Conservation (phyloP, 1,139 yeast genomes). For the Geotrichum carabidarum region DNA sequence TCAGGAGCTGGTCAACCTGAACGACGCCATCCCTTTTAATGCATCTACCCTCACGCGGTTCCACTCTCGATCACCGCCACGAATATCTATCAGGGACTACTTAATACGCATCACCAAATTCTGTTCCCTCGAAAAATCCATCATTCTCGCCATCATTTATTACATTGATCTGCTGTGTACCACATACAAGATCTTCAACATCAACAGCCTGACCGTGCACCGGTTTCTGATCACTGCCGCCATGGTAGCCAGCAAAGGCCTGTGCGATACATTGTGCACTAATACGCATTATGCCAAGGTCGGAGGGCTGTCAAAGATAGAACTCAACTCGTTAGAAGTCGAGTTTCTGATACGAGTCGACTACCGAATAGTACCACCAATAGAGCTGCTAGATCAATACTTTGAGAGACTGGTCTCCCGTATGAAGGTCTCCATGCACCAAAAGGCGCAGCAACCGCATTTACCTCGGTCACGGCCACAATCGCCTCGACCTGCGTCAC, state of each 20-base stretch:
- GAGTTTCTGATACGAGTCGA: slow-evolving; percentile 79
- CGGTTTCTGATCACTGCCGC: slow-evolving; percentile 87
- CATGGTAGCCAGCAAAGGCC: slow-evolving; percentile 83
- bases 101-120: slow-evolving; percentile 72
- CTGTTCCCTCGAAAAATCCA: slow-evolving; percentile 78
- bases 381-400: slow-evolving; percentile 37
- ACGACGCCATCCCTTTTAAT: slow-evolving; percentile 51
- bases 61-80: slow-evolving; percentile 89
- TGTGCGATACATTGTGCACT: slow-evolving; percentile 92
- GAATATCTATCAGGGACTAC: slow-evolving; percentile 74
- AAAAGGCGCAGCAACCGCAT: background rate
- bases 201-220: slow-evolving; percentile 90
- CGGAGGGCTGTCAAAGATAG: slow-evolving; percentile 86
- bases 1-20: slow-evolving; percentile 59
- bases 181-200: slow-evolving; percentile 71
- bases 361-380: slow-evolving; percentile 63
- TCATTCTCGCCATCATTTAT: slow-evolving; percentile 75
- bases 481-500: too few relatives aligned
- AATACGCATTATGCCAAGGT: slow-evolving; percentile 92
- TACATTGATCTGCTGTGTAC: slow-evolving; percentile 81
- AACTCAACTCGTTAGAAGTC: slow-evolving; percentile 78
- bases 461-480: too few relatives aligned
- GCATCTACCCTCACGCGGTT: slow-evolving; percentile 65
- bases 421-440: slow-evolving; percentile 13
- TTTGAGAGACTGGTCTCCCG: slow-evolving; percentile 35